A percentile compares a stretch with the other conserved stretches of the same genome.
Evolutionary conservation across 345 rosid genomes (phyloP).

Genomic region (Noccaea bulbosa): DNA sequence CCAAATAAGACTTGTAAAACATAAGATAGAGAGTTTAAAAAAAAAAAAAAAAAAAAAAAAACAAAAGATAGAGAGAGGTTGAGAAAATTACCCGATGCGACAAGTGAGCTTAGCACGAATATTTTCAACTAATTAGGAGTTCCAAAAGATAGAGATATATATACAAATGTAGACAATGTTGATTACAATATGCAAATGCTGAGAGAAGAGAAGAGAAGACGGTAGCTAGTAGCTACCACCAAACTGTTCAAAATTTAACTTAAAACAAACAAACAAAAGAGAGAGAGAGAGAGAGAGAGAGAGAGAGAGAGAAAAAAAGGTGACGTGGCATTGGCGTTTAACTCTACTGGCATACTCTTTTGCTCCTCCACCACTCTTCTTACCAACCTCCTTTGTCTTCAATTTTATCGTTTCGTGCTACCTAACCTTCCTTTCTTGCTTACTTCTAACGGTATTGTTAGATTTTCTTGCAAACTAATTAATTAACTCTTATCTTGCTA

Average conservation of each 20-base stretch:
- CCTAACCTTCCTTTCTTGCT: constrained; percentile 38
- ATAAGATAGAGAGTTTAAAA: background rate
- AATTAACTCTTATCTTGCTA: background rate
- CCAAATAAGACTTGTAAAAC: background rate
- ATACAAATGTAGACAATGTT: background rate
- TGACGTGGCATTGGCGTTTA: constrained; percentile 18
- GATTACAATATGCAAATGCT: constrained; percentile 17
- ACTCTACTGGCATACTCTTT: constrained; percentile 30
- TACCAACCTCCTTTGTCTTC: constrained; percentile 34
- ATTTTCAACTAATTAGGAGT: background rate
- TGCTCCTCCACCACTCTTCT: constrained; percentile 42
- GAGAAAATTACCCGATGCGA: constrained; percentile 25
- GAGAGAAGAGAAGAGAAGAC: background rate
- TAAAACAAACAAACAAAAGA: background rate
- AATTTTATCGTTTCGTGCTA: constrained; percentile 24
- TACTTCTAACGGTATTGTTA: constrained; percentile 10
- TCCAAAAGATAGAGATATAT: background rate
- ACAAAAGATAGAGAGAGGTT: background rate
- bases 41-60: too few species aligned
- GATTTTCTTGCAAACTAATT: background rate
- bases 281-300: constrained; percentile 7
- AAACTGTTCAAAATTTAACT: constrained; percentile 11
- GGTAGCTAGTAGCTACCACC: constrained; percentile 26
- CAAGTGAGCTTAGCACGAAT: background rate
- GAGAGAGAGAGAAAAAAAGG: constrained; percentile 11